phyloP scores from a whole-genome alignment of 345 rosid species.

The Syzygium aqueum region DNA sequence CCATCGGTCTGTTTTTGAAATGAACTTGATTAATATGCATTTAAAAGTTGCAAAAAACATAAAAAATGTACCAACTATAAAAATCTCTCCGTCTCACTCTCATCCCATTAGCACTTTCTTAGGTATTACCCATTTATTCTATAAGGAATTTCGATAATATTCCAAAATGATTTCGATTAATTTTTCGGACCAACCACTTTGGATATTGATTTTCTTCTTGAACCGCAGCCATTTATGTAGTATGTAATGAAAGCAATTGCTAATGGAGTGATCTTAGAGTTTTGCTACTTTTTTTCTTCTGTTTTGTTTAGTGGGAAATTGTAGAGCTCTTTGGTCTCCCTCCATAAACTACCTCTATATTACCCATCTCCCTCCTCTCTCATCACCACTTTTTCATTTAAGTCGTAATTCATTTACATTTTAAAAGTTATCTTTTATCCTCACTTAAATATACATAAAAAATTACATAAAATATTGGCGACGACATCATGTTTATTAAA shows the following conservation, averaged over 20 bases:
- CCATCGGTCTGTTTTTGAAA: not conserved
- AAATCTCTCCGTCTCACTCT: not conserved
- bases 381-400: not conserved
- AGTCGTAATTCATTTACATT: not conserved
- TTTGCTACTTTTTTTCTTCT: not conserved
- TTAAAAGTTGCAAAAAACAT: not conserved
- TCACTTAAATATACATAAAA: not conserved
- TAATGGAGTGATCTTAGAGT: not conserved
- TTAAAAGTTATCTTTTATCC: not conserved
- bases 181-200: not conserved
- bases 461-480: not conserved
- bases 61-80: not conserved
- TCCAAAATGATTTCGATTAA: no score
- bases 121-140: not conserved
- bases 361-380: not conserved
- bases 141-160: not conserved
- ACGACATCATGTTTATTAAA: not conserved
- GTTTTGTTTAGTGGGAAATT: not conserved
- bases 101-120: not conserved
- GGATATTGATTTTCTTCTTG: not conserved
- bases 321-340: not conserved
- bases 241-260: not conserved
- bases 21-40: not conserved
- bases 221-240: not conserved
- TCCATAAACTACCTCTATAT: not conserved